phyloP scores from a whole-genome alignment of 495 filamentous ascomycete species.

The Aspergillus incahuasiensis region DNA sequence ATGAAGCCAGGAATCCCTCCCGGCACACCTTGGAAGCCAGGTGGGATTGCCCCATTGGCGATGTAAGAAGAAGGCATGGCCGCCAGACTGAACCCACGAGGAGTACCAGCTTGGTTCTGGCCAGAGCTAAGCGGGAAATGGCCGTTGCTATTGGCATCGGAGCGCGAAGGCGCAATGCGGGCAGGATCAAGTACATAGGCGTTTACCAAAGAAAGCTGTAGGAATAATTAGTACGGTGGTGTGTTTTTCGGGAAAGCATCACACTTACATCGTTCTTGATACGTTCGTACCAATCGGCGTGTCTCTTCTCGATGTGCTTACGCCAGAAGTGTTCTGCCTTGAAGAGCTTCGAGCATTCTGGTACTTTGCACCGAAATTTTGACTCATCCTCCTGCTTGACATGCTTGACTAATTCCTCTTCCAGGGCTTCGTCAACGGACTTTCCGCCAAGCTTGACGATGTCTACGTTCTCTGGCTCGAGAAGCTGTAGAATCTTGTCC shows the following conservation, averaged over 20 bases:
- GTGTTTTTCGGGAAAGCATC: background rate
- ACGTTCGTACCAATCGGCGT: constrained; percentile 78
- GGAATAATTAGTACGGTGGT: constrained; percentile 20
- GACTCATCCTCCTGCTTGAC: constrained; percentile 96
- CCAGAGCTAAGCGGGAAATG: constrained; percentile 80
- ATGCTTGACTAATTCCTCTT: constrained; percentile 79
- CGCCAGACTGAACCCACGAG: constrained; percentile 85
- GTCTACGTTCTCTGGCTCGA: constrained; percentile 85
- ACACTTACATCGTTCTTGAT: constrained; percentile 77
- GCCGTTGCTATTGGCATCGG: constrained; percentile 95
- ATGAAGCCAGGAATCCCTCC: constrained; percentile 49
- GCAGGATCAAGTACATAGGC: constrained; percentile 89
- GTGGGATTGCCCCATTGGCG: constrained; percentile 29
- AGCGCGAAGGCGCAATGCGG: constrained; percentile 84
- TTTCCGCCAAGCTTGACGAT: constrained; percentile 85
- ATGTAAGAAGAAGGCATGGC: constrained; percentile 53
- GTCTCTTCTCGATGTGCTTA: constrained; percentile 96
- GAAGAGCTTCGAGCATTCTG: constrained; percentile 93
- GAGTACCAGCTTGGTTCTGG: constrained; percentile 73
- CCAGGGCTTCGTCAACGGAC: constrained; percentile 74
- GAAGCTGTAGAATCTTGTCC: constrained; percentile 86
- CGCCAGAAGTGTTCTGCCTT: constrained; percentile 95
- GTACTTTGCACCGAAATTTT: constrained; percentile 94
- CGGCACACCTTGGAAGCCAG: constrained; percentile 28
- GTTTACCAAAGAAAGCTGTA: constrained; percentile 80